Evolutionary conservation across 345 rosid genomes (phyloP), one percentile per base, ranked within the genome.

Genomic region (Diplotaxis tenuifolia): DNA sequence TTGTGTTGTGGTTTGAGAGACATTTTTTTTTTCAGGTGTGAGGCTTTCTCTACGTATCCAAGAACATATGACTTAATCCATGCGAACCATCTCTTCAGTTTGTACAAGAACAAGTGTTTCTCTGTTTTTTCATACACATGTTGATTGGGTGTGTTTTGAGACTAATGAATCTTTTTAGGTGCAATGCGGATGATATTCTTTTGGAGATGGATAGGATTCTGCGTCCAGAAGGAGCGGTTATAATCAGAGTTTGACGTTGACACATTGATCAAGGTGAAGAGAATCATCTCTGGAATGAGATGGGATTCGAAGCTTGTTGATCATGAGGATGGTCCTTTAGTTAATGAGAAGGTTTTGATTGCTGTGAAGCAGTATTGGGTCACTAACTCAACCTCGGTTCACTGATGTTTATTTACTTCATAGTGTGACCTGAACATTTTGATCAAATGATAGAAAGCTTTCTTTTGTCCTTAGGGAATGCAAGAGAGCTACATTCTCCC

Each of bases 281-380:
- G 84, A 85, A 80, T 88, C 53, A 84, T 82, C 12, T 79, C 79
- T 25, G 90, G 97, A 28, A 96, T 96, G 96, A 90, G 89, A 60
- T 96, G 99, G 99, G 90, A 90, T 15, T 65, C 95, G 4, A 96
- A 96, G 80, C 84, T 96, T 90, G 87, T 92, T 64, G 98, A 96
- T 84, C 99, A 96, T 14, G 99, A 96, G 79, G 99, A 92, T 66
- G 99, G 99, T 29, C 99, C 99, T 49, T 82, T 96, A 28, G 93
- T 96, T 68, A 88, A 94, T 0, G 98, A 89, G 83, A 96, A 96
- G 82, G 82, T 89, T 71, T 73, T 96, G 75, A 82, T 96, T 12
- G 97, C 98, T 0, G 99, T 92, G 69, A 96, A 96, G 87, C 97
- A 89, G 76, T 96, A 92, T 31, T 96, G 99, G 99, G 98, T 90